Conservation (phyloP, 2,329 filamentous ascomycete species). For the Pseudogymnoascus sp. region DNA sequence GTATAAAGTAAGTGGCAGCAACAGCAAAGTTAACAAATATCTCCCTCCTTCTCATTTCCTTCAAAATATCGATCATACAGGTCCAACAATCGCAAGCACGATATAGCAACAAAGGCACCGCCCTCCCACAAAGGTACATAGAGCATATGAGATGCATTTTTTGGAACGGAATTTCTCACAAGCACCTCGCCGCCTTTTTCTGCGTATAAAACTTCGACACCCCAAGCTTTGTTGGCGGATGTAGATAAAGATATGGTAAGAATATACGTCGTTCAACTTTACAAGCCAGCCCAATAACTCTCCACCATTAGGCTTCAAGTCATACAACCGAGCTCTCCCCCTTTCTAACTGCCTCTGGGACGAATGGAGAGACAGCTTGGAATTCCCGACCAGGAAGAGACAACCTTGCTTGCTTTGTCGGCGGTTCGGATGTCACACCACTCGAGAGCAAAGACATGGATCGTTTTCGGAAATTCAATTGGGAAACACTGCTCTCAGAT, state of each 20-base stretch:
- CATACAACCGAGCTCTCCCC: not conserved
- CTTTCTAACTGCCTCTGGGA: not conserved
- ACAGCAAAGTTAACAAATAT: not conserved
- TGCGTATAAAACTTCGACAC: not conserved
- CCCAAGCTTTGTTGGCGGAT: not conserved
- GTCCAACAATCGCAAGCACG: not conserved
- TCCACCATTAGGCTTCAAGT: too few relatives aligned
- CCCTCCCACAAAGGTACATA: not conserved
- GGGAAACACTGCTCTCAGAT: not conserved
- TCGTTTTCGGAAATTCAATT: not conserved
- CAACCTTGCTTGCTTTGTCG: not conserved
- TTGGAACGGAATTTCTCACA: not conserved
- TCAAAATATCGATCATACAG: not conserved
- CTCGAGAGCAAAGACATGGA: not conserved
- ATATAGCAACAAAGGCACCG: not conserved
- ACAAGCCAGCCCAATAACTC: not conserved
- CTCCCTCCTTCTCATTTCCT: not conserved
- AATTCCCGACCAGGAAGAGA: not conserved
- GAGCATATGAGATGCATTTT: not conserved
- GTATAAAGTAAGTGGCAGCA: not conserved
- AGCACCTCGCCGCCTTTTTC: not conserved
- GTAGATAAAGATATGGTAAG: not conserved
- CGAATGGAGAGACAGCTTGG: not conserved
- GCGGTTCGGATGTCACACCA: not conserved
- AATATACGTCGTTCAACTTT: not conserved